These are phyloP conservation scores for Mallotus repandus DNA, from an alignment of 441 rosid species.

Conservation along the genomic window DNA sequence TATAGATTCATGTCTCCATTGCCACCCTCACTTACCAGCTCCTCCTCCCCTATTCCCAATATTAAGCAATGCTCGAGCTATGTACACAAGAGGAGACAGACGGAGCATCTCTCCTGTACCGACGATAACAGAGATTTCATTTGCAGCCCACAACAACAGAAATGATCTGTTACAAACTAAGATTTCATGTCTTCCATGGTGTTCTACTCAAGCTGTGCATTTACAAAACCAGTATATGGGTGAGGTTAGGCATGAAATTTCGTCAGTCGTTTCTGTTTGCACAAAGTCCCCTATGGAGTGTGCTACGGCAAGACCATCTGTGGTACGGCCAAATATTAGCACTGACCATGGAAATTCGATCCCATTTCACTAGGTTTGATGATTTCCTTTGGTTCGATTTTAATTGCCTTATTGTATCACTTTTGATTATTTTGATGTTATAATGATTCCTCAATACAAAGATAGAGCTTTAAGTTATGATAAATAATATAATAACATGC, in stretches of 20 bases:
- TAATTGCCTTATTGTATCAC: neutral
- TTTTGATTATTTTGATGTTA: neutral
- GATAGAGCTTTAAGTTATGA: neutral
- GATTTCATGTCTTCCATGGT: no score
- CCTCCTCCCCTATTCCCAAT: no score
- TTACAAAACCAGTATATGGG: conserved; percentile 5
- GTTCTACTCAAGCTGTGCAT: neutral
- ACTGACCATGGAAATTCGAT: conserved; percentile 2
- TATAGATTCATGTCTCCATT: no score
- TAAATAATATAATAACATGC: neutral
- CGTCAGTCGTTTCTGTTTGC: conserved; percentile 12
- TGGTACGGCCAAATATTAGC: conserved; percentile 14
- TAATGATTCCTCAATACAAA: neutral
- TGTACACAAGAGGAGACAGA: no score
- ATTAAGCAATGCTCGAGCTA: no score
- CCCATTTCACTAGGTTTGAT: conserved; percentile 22
- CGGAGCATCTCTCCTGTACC: no score
- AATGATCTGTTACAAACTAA: no score
- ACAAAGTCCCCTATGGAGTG: conserved; percentile 8
- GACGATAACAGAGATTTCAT: no score
- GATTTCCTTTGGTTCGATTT: conserved; percentile 9
- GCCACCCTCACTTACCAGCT: no score
- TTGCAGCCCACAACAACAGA: no score
- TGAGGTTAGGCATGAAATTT: conserved; percentile 5
- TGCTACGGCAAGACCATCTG: neutral